Base-by-base conservation (phyloP, 805 yeast species). In the Lipomyces spencermartinsiae region DNA sequence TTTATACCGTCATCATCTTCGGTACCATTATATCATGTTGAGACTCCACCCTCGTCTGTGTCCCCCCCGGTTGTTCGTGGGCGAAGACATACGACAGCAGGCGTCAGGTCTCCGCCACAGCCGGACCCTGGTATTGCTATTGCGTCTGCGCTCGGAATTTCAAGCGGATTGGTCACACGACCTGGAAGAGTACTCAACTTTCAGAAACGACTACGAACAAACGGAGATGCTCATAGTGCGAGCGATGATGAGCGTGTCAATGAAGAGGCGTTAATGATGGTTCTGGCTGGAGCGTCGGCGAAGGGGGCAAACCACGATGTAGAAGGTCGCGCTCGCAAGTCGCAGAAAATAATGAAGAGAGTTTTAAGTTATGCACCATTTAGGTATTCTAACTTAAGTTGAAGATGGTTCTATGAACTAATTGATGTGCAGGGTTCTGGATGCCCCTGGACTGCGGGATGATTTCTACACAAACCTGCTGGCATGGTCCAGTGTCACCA, bases 381-480 rank as follows among this genome's bases (percentile, higher is more conserved):
- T n/a, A 51, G 69, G 69, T 63, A 58, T 34, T 57, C 29, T 14
- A 19, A 10, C 2, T 10, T 7, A 46, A 8, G 25, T 37, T 22
- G 25, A 19, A 4, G 22, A 31, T 33, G 19, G n/a, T 10, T 35
- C 37, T 33, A 22, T 9, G 12, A 33, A 34, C 57, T 58, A 19
- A 57, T 22, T 31, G 2, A 57, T 89, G 0, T 85, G 78, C 70
- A 81, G 84, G 68, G 86, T 87, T 0, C 76, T 88, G 22, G 89
- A 86, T 74, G 93, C 95, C 0, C 93, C 93, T 0, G 86, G 87
- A 1, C 77, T 92, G 63, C 80, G 89, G 68, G 89, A 91, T 76
- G 97, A 92, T 76, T 92, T 88, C 74, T 92, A 92, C 77, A 84
- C 91, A 0, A 90, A 90, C 74, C 80, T 90, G 64, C 84, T 92